phyloP scores from a whole-genome alignment of 305 asterid genomes.

The Rubia peregrina region DNA sequence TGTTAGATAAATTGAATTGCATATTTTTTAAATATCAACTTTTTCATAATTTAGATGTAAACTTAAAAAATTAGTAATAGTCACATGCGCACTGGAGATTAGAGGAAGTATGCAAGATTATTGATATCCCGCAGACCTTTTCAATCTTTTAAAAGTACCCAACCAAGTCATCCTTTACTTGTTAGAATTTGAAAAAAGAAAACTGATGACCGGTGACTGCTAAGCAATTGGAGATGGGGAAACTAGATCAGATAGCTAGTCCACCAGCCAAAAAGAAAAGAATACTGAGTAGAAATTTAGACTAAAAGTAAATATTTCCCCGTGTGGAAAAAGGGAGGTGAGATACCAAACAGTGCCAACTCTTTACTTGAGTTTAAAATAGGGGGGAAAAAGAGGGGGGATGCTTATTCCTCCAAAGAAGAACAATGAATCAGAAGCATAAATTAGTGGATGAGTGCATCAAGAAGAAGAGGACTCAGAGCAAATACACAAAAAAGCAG shows the following conservation, averaged over 20 bases:
- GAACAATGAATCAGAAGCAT: not conserved
- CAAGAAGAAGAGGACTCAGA: not conserved
- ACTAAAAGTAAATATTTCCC: not conserved
- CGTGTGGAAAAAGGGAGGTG: not conserved
- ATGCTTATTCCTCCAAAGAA: too few species aligned
- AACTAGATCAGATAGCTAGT: not conserved
- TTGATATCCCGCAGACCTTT: not conserved
- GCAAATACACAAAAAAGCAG: not conserved
- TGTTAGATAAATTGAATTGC: not conserved
- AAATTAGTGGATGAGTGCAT: not conserved
- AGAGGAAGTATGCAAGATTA: not conserved
- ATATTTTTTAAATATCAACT: not conserved
- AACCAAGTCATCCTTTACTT: not conserved
- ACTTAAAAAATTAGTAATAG: too few species aligned
- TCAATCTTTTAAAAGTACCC: not conserved
- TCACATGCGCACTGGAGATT: too few species aligned
- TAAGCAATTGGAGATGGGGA: not conserved
- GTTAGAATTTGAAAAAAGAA: not conserved
- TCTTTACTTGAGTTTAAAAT: not conserved
- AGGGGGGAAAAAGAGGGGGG: too few species aligned
- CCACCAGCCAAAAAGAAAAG: not conserved
- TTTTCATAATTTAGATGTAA: not conserved
- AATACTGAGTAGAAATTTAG: not conserved
- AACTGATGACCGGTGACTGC: not conserved
- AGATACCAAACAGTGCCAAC: not conserved